Conservation (phyloP, 768 basidiomycete genomes). For the Rhodotorula diobovata region DNA sequence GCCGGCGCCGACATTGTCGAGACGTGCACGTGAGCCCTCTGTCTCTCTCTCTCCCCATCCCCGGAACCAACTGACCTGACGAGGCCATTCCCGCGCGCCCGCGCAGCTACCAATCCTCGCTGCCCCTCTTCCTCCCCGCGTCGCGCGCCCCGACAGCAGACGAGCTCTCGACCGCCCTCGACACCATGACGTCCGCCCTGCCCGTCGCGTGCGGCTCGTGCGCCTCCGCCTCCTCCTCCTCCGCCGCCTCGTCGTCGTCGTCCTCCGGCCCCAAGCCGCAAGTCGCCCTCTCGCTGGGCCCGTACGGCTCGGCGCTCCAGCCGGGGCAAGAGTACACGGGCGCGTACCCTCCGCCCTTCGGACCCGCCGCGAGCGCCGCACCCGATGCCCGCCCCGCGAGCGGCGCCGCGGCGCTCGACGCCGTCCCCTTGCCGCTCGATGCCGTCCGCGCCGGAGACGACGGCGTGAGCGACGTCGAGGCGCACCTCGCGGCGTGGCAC, state of each 20-base stretch:
- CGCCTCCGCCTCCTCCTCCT: neutral
- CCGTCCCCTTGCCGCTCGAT: constrained; percentile 22
- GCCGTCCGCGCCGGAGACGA: neutral
- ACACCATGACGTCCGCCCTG: constrained; percentile 31
- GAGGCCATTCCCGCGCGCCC: no score
- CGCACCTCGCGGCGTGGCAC: constrained; percentile 45
- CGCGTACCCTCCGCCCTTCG: constrained; percentile 46
- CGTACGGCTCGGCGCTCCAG: constrained; percentile 47
- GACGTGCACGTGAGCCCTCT: constrained; percentile 45
- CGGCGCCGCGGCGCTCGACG: constrained; percentile 14
- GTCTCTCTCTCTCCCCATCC: neutral
- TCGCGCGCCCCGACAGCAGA: neutral
- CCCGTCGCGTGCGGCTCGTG: constrained; percentile 7
- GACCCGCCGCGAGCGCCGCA: constrained; percentile 21
- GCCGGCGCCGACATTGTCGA: constrained; percentile 48
- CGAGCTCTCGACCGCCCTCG: constrained; percentile 7
- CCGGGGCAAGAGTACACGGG: constrained; percentile 49
- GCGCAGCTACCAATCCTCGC: constrained; percentile 43
- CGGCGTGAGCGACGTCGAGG: neutral
- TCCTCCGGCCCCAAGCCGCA: neutral
- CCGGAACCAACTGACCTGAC: neutral
- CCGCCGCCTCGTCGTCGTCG: no score
- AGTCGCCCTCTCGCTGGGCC: constrained; percentile 47
- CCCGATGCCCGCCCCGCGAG: neutral
- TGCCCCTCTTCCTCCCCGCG: constrained; percentile 31